phyloP scores from a whole-genome alignment of 495 filamentous ascomycete species.

The Letharia lupina region DNA sequence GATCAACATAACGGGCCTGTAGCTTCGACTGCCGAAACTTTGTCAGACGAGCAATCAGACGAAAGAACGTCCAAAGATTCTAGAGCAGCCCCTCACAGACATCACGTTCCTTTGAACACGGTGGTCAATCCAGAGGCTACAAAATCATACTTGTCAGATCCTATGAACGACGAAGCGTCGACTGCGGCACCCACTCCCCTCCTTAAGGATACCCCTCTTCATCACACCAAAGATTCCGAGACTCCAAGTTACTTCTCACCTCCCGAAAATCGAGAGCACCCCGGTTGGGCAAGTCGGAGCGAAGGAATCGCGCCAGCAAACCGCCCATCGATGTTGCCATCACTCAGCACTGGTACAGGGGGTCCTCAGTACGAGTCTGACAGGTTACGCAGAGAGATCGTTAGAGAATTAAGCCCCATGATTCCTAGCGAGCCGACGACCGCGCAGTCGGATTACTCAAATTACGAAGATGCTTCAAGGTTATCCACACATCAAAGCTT shows the following conservation, averaged over 20 bases:
- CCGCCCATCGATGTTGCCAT: constrained; percentile 43
- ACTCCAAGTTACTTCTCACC: constrained; percentile 16
- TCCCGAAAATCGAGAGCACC: neutral
- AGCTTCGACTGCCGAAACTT: neutral
- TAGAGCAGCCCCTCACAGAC: neutral
- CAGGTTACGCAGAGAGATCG: constrained; percentile 69
- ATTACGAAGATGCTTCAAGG: constrained; percentile 13
- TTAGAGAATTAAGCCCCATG: constrained; percentile 58
- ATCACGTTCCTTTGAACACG: neutral
- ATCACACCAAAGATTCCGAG: neutral
- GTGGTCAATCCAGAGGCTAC: constrained; percentile 18
- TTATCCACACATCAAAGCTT: constrained; percentile 16
- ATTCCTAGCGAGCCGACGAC: constrained; percentile 23
- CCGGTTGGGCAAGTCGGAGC: neutral
- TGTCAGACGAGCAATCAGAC: neutral
- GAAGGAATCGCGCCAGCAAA: constrained; percentile 8
- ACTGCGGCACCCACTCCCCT: constrained; percentile 29
- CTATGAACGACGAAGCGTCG: constrained; percentile 22
- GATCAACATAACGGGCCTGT: constrained; percentile 13
- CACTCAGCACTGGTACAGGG: constrained; percentile 47
- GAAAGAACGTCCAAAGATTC: neutral
- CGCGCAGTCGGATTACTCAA: constrained; percentile 21
- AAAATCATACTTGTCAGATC: neutral
- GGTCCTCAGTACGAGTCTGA: constrained; percentile 66
- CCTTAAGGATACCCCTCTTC: constrained; percentile 35